These are phyloP conservation scores for Colletotrichum phormii DNA, from an alignment of 2,329 filamentous ascomycete species.

Conservation along the genomic window DNA sequence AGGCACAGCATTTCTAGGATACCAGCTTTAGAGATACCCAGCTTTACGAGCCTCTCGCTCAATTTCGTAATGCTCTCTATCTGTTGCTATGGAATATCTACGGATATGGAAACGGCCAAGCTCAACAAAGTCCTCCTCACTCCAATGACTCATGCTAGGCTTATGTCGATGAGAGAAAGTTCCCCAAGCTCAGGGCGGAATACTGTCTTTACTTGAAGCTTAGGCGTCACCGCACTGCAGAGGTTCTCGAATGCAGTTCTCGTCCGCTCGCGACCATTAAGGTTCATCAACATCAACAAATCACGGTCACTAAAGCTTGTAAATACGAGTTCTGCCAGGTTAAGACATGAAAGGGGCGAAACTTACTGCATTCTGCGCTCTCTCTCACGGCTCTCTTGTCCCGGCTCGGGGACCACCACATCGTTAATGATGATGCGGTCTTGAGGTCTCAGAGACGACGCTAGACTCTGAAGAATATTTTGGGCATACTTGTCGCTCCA, in stretches of 20 bases:
- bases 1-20: background rate
- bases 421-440: conserved; percentile 18
- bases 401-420: conserved; percentile 10
- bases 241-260: background rate
- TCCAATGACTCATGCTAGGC: background rate
- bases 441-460: background rate
- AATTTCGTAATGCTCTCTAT: too few species aligned
- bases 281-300: conserved; percentile 19
- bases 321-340: background rate
- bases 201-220: background rate
- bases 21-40: background rate
- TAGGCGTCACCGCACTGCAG: conserved; percentile 8
- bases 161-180: background rate
- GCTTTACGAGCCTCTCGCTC: background rate
- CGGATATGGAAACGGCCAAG: too few species aligned
- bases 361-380: conserved; percentile 12
- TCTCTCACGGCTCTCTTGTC: background rate
- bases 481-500: conserved; percentile 55
- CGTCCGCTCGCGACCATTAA: conserved; percentile 17
- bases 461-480: conserved; percentile 44
- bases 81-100: too few species aligned
- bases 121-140: background rate
- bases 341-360: background rate
- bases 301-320: conserved; percentile 12
- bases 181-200: background rate